Base-by-base conservation (phyloP, 2,329 filamentous ascomycete species). In the Chaetomium olivaceum region DNA sequence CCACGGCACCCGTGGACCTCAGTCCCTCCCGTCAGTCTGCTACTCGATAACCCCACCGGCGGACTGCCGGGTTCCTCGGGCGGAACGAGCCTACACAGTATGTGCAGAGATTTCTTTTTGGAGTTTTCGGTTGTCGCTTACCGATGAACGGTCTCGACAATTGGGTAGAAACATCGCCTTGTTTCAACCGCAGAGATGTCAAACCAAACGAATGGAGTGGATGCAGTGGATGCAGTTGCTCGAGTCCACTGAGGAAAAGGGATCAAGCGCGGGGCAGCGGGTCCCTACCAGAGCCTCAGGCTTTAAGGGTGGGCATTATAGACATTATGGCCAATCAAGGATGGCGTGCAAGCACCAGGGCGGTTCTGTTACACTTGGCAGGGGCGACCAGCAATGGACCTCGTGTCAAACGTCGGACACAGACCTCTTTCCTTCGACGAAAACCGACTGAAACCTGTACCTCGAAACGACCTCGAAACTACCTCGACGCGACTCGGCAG, bases 361-460 rank as follows among this genome's bases (percentile, higher is more conserved):
- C 60, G 25, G 6, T 62, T 71, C 68, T 71, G 68, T 65, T 66
- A 73, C 71, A 70, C 68, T 71, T 61, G 74, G 74, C 77, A 78
- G 71, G 73, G 72, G 74, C 75, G 72, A 74, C 74, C 76, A 74
- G 74, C 75, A 76, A 74, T 39, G 57, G 16, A 31, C 72, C 74
- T 70, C 65, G 75, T 75, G 73, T 79, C 77, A 79, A 79, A 80
- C 77, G 74, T 77, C 74, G 74, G 74, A 77, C 74, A 75, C 75
- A 74, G 73, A 75, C 73, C 67, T 69, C 66, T 66, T 66, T 70
- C 64, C 69, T 58, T 21, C 58, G 52, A 46, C 46, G 5, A 19
- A 61, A 65, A 72, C 31, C 25, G 12, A 16, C 23, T 19, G 14
- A 21, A 54, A 36, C n/a, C 19, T 21, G 27, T 68, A 74, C 72